Conservation (phyloP, 108 stramenopile species). For the Cyclotella choctawhatcheeana region DNA sequence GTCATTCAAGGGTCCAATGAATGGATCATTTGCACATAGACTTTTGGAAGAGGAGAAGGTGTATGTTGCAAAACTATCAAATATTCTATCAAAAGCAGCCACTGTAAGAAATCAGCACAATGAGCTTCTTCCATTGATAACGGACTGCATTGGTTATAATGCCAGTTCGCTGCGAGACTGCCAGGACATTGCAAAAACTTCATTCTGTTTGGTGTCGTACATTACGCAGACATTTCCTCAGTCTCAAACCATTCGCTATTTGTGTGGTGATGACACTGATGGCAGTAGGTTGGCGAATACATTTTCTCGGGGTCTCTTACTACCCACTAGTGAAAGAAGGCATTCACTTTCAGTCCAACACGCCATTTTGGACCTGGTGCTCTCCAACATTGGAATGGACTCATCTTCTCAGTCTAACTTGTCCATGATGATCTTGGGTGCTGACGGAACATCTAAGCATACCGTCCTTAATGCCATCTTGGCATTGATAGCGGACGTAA, state of each 20-base stretch:
- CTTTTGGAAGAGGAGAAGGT: conserved; percentile 42
- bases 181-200: conserved; percentile 38
- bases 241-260: conserved; percentile 16
- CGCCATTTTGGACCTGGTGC: conserved; percentile 44
- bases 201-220: conserved; percentile 48
- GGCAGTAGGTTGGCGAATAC: conserved; percentile 32
- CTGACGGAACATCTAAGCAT: conserved; percentile 26
- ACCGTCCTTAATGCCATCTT: conserved; percentile 72
- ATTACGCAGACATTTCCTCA: conserved; percentile 43
- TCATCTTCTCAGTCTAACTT: conserved; percentile 25
- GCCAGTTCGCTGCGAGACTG: conserved; percentile 37
- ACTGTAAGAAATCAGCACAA: conserved; percentile 13
- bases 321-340: conserved; percentile 34
- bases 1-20: conserved; percentile 48
- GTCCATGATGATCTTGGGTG: conserved; percentile 39
- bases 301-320: conserved; percentile 56
- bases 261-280: conserved; percentile 38
- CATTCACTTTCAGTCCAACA: conserved; percentile 34
- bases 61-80: conserved; percentile 31
- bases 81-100: conserved; percentile 18
- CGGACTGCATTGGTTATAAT: conserved; percentile 50
- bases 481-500: conserved; percentile 48
- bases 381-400: conserved; percentile 37
- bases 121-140: conserved; percentile 50
- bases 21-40: conserved; percentile 47